Evolutionary conservation across 2,329 filamentous ascomycete genomes (phyloP).

Genomic region (Cadophora gregata): DNA sequence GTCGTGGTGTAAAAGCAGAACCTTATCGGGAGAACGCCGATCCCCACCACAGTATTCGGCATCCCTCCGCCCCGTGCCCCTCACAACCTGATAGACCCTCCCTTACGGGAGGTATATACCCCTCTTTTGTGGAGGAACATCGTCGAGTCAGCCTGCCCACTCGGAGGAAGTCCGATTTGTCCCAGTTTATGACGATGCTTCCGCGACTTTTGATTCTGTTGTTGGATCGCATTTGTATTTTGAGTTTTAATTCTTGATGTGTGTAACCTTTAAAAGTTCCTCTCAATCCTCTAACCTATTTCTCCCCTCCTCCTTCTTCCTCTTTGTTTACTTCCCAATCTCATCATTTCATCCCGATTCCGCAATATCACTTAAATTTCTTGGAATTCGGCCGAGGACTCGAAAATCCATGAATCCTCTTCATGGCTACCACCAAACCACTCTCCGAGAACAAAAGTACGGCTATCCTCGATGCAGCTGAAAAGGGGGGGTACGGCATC

Average conservation of each 20-base stretch:
- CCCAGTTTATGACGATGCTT: not conserved
- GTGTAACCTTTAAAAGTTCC: too few relatives aligned
- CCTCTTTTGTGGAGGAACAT: conserved; percentile 12
- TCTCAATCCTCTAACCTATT: not conserved
- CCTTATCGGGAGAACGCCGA: not conserved
- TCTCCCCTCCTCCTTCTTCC: not conserved
- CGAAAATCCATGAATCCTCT: not conserved
- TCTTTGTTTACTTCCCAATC: not conserved
- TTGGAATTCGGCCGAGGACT: not conserved
- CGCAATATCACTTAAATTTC: not conserved
- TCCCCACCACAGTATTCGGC: conserved; percentile 2
- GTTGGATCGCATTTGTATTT: not conserved
- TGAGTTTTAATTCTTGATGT: not conserved
- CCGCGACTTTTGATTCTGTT: not conserved
- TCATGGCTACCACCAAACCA: not conserved
- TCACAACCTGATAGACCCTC: too few relatives aligned
- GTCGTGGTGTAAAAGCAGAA: not conserved
- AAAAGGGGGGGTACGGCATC: conserved; percentile 59
- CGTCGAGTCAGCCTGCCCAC: not conserved
- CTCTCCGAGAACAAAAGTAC: conserved; percentile 30
- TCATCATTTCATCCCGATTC: not conserved
- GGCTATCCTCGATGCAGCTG: conserved; percentile 59
- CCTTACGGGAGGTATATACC: too few relatives aligned
- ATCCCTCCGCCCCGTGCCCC: not conserved
- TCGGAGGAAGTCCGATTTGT: conserved; percentile 8